Conservation (phyloP, 805 yeast species). For the Peterozyma xylosa region DNA sequence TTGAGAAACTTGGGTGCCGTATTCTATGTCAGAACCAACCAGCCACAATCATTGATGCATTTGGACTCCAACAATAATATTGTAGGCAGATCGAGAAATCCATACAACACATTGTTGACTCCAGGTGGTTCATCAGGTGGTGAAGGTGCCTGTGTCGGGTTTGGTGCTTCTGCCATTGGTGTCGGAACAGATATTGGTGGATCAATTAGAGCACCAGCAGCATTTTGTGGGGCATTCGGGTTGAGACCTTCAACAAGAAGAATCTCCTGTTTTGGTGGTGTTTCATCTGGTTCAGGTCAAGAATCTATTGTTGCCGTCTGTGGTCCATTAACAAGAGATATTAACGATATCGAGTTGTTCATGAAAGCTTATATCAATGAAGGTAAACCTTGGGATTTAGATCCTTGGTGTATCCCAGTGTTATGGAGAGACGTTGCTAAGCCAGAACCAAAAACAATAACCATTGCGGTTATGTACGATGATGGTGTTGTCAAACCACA, state of each 20-base stretch:
- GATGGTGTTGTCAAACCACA: constrained; percentile 62
- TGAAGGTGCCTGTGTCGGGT: constrained; percentile 56
- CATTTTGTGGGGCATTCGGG: constrained; percentile 56
- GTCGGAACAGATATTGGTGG: constrained; percentile 72
- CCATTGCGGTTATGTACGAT: constrained; percentile 55
- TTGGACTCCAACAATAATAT: constrained; percentile 55
- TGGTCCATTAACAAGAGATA: constrained; percentile 61
- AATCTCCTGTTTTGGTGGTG: constrained; percentile 31
- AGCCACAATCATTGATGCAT: constrained; percentile 69
- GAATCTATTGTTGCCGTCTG: constrained; percentile 58
- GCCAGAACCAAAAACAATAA: constrained; percentile 34
- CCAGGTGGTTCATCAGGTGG: constrained; percentile 75
- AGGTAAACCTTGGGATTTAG: constrained; percentile 57
- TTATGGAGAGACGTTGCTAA: constrained; percentile 42
- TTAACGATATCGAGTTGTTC: constrained; percentile 62
- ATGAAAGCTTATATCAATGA: constrained; percentile 55
- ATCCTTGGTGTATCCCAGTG: constrained; percentile 36
- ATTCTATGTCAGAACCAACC: constrained; percentile 56
- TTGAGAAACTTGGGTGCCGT: constrained; percentile 50
- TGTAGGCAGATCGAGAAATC: constrained; percentile 52
- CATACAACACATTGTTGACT: constrained; percentile 47
- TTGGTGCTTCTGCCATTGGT: constrained; percentile 55
- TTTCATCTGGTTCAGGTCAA: constrained; percentile 54
- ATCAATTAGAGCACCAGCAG: constrained; percentile 61
- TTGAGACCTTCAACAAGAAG: constrained; percentile 56